Conservation (phyloP, 148 eudicot species). For the Camellia sinensis region DNA sequence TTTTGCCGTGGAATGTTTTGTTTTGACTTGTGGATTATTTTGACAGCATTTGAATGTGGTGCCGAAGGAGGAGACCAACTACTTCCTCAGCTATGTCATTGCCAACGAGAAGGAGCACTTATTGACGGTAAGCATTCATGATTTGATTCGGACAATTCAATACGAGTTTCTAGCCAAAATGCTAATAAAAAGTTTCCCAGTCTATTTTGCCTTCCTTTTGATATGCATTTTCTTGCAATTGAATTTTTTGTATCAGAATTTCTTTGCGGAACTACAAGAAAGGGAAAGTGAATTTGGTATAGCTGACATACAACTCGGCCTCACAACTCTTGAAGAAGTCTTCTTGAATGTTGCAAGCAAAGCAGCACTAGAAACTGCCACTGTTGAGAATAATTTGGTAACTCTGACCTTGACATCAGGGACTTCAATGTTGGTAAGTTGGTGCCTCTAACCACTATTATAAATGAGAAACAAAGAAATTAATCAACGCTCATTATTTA, state of each 20-base stretch:
- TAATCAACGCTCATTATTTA: no score
- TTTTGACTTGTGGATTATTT: constrained; percentile 7
- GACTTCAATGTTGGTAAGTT: constrained; percentile 40
- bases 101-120: constrained; percentile 52
- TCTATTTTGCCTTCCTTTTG: no score
- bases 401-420: constrained; percentile 64
- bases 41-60: constrained; percentile 57
- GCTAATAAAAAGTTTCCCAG: no score
- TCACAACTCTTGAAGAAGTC: constrained; percentile 85
- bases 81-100: constrained; percentile 60
- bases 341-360: constrained; percentile 71
- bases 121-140: constrained; percentile 48
- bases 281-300: constrained; percentile 63
- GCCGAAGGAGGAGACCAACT: constrained; percentile 73
- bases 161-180: no score
- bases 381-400: constrained; percentile 57
- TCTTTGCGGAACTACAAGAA: constrained; percentile 68
- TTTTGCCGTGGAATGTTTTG: neutral
- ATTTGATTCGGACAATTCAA: no score
- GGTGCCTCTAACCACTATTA: no score
- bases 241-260: constrained; percentile 28
- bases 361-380: constrained; percentile 75
- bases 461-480: no score
- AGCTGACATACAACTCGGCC: constrained; percentile 74
- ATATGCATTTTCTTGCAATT: no score